Conservation (phyloP, 2,329 filamentous ascomycete genomes). For the Xylaria sp. region DNA sequence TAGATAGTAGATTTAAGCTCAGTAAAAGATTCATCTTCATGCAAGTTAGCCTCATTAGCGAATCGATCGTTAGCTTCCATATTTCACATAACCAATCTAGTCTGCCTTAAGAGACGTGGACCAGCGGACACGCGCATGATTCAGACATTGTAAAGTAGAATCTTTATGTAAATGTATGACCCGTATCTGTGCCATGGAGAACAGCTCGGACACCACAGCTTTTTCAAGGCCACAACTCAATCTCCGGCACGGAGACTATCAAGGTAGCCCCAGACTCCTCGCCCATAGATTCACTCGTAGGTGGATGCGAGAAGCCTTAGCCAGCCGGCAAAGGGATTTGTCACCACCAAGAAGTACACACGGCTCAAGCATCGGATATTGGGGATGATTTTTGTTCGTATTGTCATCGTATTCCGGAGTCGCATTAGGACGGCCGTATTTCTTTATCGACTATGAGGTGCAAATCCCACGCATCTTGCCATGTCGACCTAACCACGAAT, state of each 20-base stretch:
- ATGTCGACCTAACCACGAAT: slow-evolving; percentile 46
- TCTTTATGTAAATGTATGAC: slow-evolving; percentile 60
- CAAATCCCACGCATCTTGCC: slow-evolving; percentile 47
- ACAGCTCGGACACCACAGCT: slow-evolving; percentile 67
- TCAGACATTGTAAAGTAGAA: slow-evolving; percentile 9
- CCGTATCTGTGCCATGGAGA: slow-evolving; percentile 74
- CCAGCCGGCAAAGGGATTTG: slow-evolving; percentile 58
- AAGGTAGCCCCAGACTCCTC: slow-evolving; percentile 66
- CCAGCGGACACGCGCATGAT: slow-evolving; percentile 1
- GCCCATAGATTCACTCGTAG: slow-evolving; percentile 55
- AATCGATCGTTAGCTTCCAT: background rate
- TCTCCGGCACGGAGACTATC: slow-evolving; percentile 71
- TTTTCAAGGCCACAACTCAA: slow-evolving; percentile 67
- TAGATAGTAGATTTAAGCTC: background rate
- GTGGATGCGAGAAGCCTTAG: slow-evolving; percentile 65
- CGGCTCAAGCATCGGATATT: slow-evolving; percentile 31
- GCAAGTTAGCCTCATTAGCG: background rate
- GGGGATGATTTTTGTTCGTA: slow-evolving; percentile 45
- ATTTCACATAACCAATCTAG: background rate
- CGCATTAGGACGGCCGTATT: slow-evolving; percentile 39
- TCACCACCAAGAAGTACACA: slow-evolving; percentile 28
- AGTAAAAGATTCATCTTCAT: background rate
- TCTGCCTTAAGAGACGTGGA: background rate
- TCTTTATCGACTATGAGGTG: slow-evolving; percentile 47
- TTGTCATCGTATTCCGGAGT: slow-evolving; percentile 40